These are phyloP conservation scores for Nepenthes gracilis DNA, from an alignment of 148 eudicot species.

Conservation along the genomic window DNA sequence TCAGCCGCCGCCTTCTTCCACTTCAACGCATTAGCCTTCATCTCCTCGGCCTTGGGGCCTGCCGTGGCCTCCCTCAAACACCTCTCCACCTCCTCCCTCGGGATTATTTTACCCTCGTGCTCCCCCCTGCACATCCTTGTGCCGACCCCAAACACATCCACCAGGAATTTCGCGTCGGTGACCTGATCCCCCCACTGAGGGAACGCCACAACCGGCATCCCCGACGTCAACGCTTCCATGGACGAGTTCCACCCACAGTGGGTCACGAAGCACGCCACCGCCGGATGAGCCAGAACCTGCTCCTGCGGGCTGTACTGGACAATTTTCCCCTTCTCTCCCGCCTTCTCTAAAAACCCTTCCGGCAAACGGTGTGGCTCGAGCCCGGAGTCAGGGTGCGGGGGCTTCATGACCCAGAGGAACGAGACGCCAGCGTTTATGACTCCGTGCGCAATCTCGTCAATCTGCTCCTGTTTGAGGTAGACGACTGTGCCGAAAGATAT, in stretches of 20 bases:
- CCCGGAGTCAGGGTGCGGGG: slow-evolving; percentile 25
- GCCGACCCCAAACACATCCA: slow-evolving; percentile 52
- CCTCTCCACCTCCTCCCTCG: slow-evolving; percentile 46
- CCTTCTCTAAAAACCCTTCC: slow-evolving; percentile 43
- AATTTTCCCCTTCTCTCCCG: slow-evolving; percentile 52
- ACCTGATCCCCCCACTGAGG: slow-evolving; percentile 92
- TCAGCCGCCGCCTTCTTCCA: slow-evolving; percentile 54
- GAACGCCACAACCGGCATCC: slow-evolving; percentile 71
- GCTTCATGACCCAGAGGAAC: slow-evolving; percentile 73
- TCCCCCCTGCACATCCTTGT: slow-evolving; percentile 55
- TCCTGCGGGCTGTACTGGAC: slow-evolving; percentile 69
- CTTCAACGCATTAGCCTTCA: slow-evolving; percentile 43
- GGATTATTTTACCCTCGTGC: slow-evolving; percentile 35
- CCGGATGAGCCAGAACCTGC: slow-evolving; percentile 52
- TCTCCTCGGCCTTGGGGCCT: slow-evolving; percentile 41
- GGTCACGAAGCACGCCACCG: slow-evolving; percentile 65
- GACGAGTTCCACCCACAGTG: slow-evolving; percentile 97
- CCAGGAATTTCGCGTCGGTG: slow-evolving; percentile 64
- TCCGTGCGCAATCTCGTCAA: slow-evolving; percentile 61
- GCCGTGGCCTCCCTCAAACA: slow-evolving; percentile 41
- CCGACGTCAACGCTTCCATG: slow-evolving; percentile 50
- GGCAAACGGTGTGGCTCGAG: slow-evolving; percentile 26
- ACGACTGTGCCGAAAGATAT: slow-evolving; percentile 73
- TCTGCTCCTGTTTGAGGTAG: slow-evolving; percentile 43
- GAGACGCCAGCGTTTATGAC: slow-evolving; percentile 31